These are phyloP conservation scores for Tolypocladium ophioglossoides DNA, from an alignment of 2,329 filamentous ascomycete species.

Conservation along the genomic window DNA sequence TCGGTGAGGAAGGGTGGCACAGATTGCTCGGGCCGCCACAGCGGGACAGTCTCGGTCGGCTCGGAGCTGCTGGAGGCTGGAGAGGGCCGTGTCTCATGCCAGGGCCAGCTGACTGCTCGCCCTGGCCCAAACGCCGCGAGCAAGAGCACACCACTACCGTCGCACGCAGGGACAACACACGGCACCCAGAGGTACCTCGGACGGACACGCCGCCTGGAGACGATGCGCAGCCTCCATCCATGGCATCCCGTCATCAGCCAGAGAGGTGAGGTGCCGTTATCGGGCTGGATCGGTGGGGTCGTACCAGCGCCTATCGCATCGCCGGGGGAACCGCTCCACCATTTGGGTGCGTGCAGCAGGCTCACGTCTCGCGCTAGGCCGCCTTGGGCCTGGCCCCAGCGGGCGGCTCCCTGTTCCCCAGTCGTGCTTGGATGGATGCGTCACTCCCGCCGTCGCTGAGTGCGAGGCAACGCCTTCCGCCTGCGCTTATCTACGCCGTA, in stretches of 20 bases:
- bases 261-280: slow-evolving; percentile 6
- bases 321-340: slow-evolving; percentile 17
- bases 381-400: not conserved
- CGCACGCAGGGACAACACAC: not conserved
- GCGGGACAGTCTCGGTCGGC: not conserved
- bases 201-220: not conserved
- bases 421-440: slow-evolving; percentile 17
- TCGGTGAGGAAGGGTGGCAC: not conserved
- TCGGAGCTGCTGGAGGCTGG: not conserved
- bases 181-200: too few species aligned
- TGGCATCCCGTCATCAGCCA: not conserved
- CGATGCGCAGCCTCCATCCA: not conserved
- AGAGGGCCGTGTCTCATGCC: not conserved
- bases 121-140: not conserved
- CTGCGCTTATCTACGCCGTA: not conserved
- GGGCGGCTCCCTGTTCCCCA: not conserved
- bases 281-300: slow-evolving; percentile 7
- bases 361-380: not conserved
- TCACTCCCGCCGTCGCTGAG: slow-evolving; percentile 17
- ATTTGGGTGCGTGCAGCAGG: slow-evolving; percentile 10
- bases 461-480: slow-evolving; percentile 12
- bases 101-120: not conserved
- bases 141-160: not conserved
- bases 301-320: slow-evolving; percentile 20
- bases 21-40: not conserved